These are phyloP conservation scores for Bipolaris victoriae DNA, from an alignment of 2,329 filamentous ascomycete genomes.

Conservation along the genomic window DNA sequence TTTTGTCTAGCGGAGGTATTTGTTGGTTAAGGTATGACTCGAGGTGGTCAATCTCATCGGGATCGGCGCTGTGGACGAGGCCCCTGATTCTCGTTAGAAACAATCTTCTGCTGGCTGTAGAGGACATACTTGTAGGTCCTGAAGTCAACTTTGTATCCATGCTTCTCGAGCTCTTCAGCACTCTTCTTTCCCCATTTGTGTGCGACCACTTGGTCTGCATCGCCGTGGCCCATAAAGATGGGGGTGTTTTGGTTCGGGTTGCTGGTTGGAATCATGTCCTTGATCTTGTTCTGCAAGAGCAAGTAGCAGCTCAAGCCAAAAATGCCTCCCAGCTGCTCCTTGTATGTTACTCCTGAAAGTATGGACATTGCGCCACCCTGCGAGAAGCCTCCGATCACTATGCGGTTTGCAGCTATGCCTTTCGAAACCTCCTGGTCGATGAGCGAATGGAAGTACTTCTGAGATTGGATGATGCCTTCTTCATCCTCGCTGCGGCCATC, in stretches of 20 bases:
- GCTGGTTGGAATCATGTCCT: conserved; percentile 51
- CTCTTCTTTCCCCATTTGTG: conserved; percentile 72
- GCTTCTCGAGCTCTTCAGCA: conserved; percentile 67
- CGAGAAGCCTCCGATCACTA: conserved; percentile 85
- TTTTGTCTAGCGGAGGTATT: conserved; percentile 57
- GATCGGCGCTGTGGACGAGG: conserved; percentile 76
- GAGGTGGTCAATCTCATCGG: conserved; percentile 81
- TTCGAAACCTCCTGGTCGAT: conserved; percentile 80
- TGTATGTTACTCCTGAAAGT: conserved; percentile 76
- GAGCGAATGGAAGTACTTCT: conserved; percentile 77
- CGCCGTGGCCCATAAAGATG: conserved; percentile 90
- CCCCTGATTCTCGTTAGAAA: conserved; percentile 55
- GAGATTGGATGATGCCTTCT: conserved; percentile 73
- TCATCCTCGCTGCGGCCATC: conserved; percentile 66
- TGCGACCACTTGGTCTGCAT: conserved; percentile 73
- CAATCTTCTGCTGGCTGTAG: no score
- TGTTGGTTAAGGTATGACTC: conserved; percentile 66
- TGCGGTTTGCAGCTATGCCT: conserved; percentile 80
- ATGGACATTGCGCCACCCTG: conserved; percentile 89
- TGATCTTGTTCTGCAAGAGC: conserved; percentile 70
- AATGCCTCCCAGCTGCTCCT: conserved; percentile 81
- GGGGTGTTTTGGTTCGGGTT: conserved; percentile 75
- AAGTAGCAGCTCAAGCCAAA: conserved; percentile 85
- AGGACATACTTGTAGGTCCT: conserved; percentile 71
- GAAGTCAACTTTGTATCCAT: conserved; percentile 77